Base-by-base conservation (phyloP, 768 basidiomycete genomes). In the Boletus rufocinnamomeus region DNA sequence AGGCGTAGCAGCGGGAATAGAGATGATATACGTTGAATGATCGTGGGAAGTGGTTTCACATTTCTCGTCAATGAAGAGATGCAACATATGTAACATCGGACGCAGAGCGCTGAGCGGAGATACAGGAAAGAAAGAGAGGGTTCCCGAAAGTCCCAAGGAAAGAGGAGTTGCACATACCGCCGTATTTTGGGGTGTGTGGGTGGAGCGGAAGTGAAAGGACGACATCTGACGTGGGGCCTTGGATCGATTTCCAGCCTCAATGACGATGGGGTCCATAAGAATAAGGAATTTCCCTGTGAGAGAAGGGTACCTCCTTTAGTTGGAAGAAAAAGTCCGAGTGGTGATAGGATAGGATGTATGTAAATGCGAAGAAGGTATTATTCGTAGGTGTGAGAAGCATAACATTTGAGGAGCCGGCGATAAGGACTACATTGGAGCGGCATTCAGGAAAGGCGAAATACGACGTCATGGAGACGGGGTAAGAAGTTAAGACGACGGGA, bases 201-300 rank as follows among this genome's bases (percentile, higher is more conserved):
- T 59, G 54, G 51, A 60, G 58, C 32, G 10, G 40, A 35, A 44
- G 44, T 38, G 37, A 13, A 35, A 16, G 6, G 14, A 35, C 14
- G 16, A 35, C 40, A 19, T 41, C n/a, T 16, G 14, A 35, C n/a
- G n/a, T 17, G n/a, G 40, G 10, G 8, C 9, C n/a, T n/a, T 19
- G n/a, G 38, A 8, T 40, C 38, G 38, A 40, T 40, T n/a, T n/a
- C 40, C 19, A n/a, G 40, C 40, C 40, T 41, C 40, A 4, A 11
- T 5, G 38, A 40, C 38, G 38, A 40, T n/a, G 38, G 19, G 34
- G 13, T 34, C 34, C 4, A 34, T 34, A 34, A 34, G 34, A 2
- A 34, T 14, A 11, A 14, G 34, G 34, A 32, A 32, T 32, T 32
- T 32, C 11, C 32, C 32, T 11, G 32, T 32, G 8, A 13, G 34